Evolutionary conservation across 495 filamentous ascomycete species (phyloP).

Genomic region (Podospora pseudopauciseta): DNA sequence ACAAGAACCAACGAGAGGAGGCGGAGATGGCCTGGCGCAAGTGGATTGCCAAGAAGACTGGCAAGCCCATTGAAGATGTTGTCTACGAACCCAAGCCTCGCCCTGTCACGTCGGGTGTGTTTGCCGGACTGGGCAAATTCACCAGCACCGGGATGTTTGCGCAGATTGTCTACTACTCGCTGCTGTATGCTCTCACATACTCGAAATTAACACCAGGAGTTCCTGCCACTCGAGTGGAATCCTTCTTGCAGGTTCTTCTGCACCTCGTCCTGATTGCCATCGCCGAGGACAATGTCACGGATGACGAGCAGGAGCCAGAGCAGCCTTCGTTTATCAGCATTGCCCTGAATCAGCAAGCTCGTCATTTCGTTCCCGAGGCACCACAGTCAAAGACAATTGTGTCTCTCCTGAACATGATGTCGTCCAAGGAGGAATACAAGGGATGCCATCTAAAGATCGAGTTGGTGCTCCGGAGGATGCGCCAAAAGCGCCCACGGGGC

Average conservation of each 20-base stretch:
- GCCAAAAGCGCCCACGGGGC: constrained; percentile 67
- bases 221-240: constrained; percentile 77
- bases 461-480: constrained; percentile 80
- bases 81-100: constrained; percentile 89
- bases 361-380: constrained; percentile 48
- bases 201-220: constrained; percentile 64
- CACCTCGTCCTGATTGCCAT: constrained; percentile 82
- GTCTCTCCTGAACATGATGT: constrained; percentile 68
- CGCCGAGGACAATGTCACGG: constrained; percentile 62
- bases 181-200: constrained; percentile 69
- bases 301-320: constrained; percentile 48
- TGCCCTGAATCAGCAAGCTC: constrained; percentile 60
- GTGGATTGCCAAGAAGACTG: constrained; percentile 83
- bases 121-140: constrained; percentile 69
- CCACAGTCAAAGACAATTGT: constrained; percentile 64
- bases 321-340: constrained; percentile 63
- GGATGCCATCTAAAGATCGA: constrained; percentile 80
- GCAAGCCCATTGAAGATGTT: constrained; percentile 73
- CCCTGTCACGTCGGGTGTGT: constrained; percentile 72
- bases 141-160: constrained; percentile 81
- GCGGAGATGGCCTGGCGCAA: constrained; percentile 82
- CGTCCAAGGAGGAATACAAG: constrained; percentile 67
- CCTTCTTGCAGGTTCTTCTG: constrained; percentile 84
- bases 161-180: constrained; percentile 83
- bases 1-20: constrained; percentile 95